Base-by-base conservation (phyloP, 495 filamentous ascomycete genomes). In the Parathielavia hyrcaniae region DNA sequence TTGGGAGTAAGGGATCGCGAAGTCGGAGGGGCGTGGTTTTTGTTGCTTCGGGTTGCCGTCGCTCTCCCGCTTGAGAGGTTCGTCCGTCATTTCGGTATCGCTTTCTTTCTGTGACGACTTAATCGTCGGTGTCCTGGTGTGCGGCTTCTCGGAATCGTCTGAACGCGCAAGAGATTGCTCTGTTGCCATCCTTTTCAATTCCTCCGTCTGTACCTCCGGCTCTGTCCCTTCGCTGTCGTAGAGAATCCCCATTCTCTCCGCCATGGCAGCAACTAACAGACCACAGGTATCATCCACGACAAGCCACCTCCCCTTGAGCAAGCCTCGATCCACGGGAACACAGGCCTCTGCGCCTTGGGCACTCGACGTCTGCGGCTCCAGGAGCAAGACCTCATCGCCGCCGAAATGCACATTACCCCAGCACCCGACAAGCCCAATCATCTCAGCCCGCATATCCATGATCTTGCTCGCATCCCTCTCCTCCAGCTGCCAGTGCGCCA, bases 281-380 rank as follows among this genome's bases (percentile, higher is more conserved):
- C 93, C 93, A 9, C 89, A 87, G 0, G 89, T 93, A 52, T 98
- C 93, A 66, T 98, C 93, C 1, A 97, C 80, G 5, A 93, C 83
- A 1, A 96, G 79, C 81, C 91, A 98, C 52, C 90, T 80, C 7
- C 91, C 91, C 26, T 57, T 67, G 61, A 64, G 63, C 47, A 46
- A 50, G 35, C 64, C 66, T 20, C 57, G 58, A 26, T 62, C 59
- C 17, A 65, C 17, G 22, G 50, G 39, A 12, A 62, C 55, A 4
- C 57, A 49, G 0, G 66, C 66, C 41, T 70, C 68, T 11, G 64
- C 64, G 0, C 67, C 66, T 36, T 65, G 58, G 11, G 65, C 66
- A 7, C 51, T 50, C 16, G 55, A 62, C 47, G 61, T 64, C 16
- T 57, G 55, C 1, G 63, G 63, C 23, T 72, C 66, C 9, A 64